Evolutionary conservation across 1,284 basidiomycete genomes (phyloP).

Genomic region (Cryptococcus jaspeensis): DNA sequence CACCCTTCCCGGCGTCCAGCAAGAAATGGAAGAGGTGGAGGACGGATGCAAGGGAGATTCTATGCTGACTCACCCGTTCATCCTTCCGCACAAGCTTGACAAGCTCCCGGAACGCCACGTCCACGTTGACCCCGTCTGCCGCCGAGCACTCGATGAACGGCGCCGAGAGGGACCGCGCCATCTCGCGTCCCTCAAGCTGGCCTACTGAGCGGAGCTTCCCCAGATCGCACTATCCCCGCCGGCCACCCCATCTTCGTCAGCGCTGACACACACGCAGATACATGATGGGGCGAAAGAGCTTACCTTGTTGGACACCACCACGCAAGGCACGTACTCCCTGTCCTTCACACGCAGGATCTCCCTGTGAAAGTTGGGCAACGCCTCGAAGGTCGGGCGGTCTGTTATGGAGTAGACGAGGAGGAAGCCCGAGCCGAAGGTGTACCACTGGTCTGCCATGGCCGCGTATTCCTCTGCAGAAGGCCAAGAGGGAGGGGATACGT

Average conservation of each 20-base stretch:
- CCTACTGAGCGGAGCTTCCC: conserved; percentile 56
- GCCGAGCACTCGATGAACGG: conserved; percentile 60
- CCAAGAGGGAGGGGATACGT: neutral
- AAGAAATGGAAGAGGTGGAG: too few species aligned
- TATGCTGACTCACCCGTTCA: conserved; percentile 53
- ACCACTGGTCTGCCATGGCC: conserved; percentile 61
- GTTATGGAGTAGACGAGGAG: conserved; percentile 60
- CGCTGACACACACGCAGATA: neutral
- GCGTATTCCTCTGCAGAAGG: conserved; percentile 38
- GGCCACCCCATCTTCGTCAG: neutral
- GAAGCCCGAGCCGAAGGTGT: conserved; percentile 59
- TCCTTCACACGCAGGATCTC: conserved; percentile 57
- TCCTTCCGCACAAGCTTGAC: conserved; percentile 57
- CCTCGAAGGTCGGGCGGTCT: conserved; percentile 57
- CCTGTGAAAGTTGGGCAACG: conserved; percentile 55
- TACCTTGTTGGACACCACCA: conserved; percentile 55
- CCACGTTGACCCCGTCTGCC: conserved; percentile 58
- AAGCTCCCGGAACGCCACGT: conserved; percentile 58
- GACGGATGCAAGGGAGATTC: too few species aligned
- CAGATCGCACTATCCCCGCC: conserved; percentile 54
- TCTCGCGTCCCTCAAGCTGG: conserved; percentile 53
- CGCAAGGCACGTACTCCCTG: conserved; percentile 56
- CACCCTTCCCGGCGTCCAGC: too few species aligned
- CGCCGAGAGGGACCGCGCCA: conserved; percentile 55
- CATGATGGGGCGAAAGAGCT: conserved; percentile 1